Base-by-base conservation (phyloP, 2,329 filamentous ascomycete genomes). In the Fusarium clavum region DNA sequence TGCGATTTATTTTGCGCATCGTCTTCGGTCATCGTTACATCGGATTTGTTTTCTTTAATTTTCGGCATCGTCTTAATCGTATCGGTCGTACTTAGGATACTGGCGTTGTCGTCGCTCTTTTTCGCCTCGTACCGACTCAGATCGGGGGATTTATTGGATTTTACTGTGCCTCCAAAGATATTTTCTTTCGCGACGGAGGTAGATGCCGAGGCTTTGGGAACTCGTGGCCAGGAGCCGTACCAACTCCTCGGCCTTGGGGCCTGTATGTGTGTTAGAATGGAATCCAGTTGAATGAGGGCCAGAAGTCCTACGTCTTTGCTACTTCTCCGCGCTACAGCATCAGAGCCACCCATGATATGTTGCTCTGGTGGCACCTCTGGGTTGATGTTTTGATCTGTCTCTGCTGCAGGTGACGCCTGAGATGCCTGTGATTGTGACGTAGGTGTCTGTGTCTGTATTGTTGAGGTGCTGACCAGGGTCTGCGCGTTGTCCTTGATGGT, bases 151-250 rank as follows among this genome's bases (percentile, higher is more conserved):
- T 80, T 80, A n/a, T 75, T 79, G 2, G 85, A 79, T 61, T 82
- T 83, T 49, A 84, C 77, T 5, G 85, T 88, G 49, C 84, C 87
- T 30, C 87, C 88, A 47, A 87, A 78, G 29, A 91, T 90, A 14
- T 85, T 88, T 76, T 91, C 88, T 68, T 83, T 84, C 6, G 87
- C 87, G 46, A 91, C 80, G 54, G 88, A 86, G 8, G 86, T 90
- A 11, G 88, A 90, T 29, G 88, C 83, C 18, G 82, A 79, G 9
- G 88, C 86, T 73, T 90, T 90, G 30, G 84, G 80, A 34, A 79
- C 76, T 64, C 85, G 82, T 20, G 87, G 85, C 87, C 87, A 90
- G 20, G 88, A 87, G 56, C 87, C 87, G 76, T 90, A 90, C 88
- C 88, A 91, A 76, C 87, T 90, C 49, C 81, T 81, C 11, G 83